A percentile compares a stretch with the other conserved stretches of the same genome.
These are phyloP conservation scores for Melanogaster broomeanus DNA, from an alignment of 768 basidiomycete genomes.

Conservation along the genomic window DNA sequence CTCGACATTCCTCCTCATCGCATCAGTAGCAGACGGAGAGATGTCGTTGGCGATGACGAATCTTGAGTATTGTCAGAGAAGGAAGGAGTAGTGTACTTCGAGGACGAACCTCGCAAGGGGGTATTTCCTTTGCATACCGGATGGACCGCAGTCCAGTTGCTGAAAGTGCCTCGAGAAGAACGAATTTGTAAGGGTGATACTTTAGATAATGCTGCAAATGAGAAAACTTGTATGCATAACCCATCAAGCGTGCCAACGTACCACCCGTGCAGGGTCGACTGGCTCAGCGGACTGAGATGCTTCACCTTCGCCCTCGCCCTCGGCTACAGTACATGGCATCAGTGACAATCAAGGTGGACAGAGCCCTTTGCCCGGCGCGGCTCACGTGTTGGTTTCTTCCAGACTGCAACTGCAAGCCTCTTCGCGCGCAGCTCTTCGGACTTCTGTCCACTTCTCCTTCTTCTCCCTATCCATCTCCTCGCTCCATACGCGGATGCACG, in stretches of 20 bases:
- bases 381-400: conserved; percentile 51
- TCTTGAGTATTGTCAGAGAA: conserved; percentile 58
- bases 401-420: conserved; percentile 33
- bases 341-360: neutral
- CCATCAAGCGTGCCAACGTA: conserved; percentile 12
- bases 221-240: neutral
- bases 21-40: conserved; percentile 76
- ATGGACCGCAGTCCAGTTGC: conserved; percentile 96
- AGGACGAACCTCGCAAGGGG: conserved; percentile 74
- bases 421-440: conserved; percentile 49
- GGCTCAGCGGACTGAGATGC: neutral
- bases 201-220: conserved; percentile 17
- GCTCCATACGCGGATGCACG: conserved; percentile 88
- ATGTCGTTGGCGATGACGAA: conserved; percentile 95
- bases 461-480: conserved; percentile 67
- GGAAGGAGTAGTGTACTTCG: neutral
- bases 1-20: conserved; percentile 84
- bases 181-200: conserved; percentile 67
- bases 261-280: conserved; percentile 13
- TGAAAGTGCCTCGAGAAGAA: conserved; percentile 89
- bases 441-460: conserved; percentile 58
- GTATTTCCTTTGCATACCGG: conserved; percentile 97
- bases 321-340: neutral
- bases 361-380: neutral
- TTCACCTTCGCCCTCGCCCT: neutral